phyloP scores from a whole-genome alignment of 1,284 basidiomycete genomes.

The Ceratobasidium sp. region DNA sequence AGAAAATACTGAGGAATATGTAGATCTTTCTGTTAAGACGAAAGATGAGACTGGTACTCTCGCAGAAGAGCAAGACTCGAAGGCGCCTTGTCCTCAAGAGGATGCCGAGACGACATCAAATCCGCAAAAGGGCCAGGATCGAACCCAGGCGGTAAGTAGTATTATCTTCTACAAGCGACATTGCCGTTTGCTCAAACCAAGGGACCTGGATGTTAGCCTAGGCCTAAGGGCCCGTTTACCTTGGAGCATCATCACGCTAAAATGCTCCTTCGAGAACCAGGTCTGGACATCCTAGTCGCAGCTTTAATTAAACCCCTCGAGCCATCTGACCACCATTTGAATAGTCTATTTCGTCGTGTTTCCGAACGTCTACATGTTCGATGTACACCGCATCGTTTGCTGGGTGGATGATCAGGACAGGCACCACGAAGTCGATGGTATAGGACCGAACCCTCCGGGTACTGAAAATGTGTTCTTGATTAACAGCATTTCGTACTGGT shows the following conservation, averaged over 20 bases:
- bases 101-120: too few relatives aligned
- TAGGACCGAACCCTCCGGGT: slow-evolving; percentile 18
- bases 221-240: neutral
- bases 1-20: too few relatives aligned
- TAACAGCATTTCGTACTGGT: slow-evolving; percentile 12
- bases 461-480: slow-evolving; percentile 8
- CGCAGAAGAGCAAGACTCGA: too few relatives aligned
- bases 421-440: slow-evolving; percentile 1
- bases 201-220: too few relatives aligned
- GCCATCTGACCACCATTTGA: neutral
- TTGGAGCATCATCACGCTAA: neutral
- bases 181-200: too few relatives aligned
- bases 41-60: too few relatives aligned
- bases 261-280: neutral
- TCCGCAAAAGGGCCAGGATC: too few relatives aligned
- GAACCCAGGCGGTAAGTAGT: too few relatives aligned
- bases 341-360: slow-evolving; percentile 28
- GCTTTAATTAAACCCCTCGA: too few relatives aligned
- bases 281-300: neutral
- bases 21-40: too few relatives aligned
- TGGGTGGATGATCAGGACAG: neutral
- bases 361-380: slow-evolving; percentile 29
- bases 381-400: slow-evolving; percentile 32
- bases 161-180: too few relatives aligned
- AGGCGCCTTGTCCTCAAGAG: too few relatives aligned